Base-by-base conservation (phyloP, 1,139 yeast genomes). In the Spathaspora sp. region DNA sequence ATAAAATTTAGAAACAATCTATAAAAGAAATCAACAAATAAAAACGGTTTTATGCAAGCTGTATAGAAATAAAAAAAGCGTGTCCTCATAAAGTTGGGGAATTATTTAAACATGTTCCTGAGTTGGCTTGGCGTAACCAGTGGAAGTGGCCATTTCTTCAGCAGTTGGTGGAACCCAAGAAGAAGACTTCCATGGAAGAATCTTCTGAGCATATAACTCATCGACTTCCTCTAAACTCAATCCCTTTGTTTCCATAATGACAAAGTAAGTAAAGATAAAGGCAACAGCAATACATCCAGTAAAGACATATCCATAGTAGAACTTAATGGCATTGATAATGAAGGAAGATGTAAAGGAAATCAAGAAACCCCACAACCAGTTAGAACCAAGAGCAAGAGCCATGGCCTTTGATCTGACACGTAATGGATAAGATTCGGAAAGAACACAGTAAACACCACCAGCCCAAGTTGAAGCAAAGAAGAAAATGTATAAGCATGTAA, bases 381-480 rank as follows among this genome's bases (percentile, higher is more conserved):
- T 88, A 18, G 87, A 81, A 26, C 87, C 87, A 41, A 81, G 75
- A 42, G 91, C 84, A 44, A 88, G 71, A 27, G 91, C 82, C 74
- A 87, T 86, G 49, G 89, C 89, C 70, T 86, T 84, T 23, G 90
- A 79, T 68, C 93, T 79, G 52, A 87, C 84, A 60, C 91, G 81
- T 53, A 86, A 74, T 41, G 96, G 90, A 64, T 81, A 88, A 42
- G 86, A 74, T 66, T 89, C 96, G 27, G 93, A 84, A 43, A 84
- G 80, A 53, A 86, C 83, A 44, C 86, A 86, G 78, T 82, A 89
- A 37, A 84, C 85, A 56, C 83, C 80, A 56, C 95, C 91, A 50
- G 90, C 95, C 95, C 95, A 88, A 7, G 95, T 82, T 37, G 86
- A 78, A 16, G 95, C 93, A 62, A 88, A 89, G 69, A 79, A 84